Evolutionary conservation across 306 rosid species (phyloP).

Genomic region (Phaseolus lunatus): DNA sequence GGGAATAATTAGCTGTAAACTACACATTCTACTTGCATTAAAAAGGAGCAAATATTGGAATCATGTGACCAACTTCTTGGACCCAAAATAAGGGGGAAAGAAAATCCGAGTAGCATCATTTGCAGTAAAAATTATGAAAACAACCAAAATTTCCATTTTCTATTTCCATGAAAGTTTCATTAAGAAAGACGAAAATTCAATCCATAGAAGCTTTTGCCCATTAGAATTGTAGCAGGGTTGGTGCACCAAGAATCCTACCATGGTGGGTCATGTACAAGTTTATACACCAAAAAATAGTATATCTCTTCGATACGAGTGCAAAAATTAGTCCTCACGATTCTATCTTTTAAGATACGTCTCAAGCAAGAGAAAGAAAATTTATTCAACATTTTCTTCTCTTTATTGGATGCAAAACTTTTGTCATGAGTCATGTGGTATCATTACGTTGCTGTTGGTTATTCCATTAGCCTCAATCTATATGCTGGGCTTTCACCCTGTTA

Average conservation of each 20-base stretch:
- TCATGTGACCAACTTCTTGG: slow-evolving; percentile 3
- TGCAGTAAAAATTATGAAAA: slow-evolving; percentile 13
- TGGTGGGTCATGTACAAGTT: background rate
- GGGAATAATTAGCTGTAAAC: slow-evolving; percentile 3
- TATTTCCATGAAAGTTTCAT: background rate
- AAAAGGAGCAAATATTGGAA: background rate
- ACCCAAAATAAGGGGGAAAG: background rate
- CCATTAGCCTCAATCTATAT: slow-evolving; percentile 66
- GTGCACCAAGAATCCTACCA: background rate
- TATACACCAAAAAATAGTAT: background rate
- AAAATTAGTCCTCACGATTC: background rate
- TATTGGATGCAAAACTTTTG: slow-evolving; percentile 27
- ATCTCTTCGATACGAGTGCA: background rate
- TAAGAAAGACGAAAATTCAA: background rate
- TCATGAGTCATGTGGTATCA: slow-evolving; percentile 8
- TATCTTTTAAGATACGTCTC: background rate
- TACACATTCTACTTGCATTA: background rate
- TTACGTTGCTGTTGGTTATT: slow-evolving; percentile 61
- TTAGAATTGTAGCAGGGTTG: background rate
- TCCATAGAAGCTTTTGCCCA: slow-evolving; percentile 5
- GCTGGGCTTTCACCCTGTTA: slow-evolving; percentile 63
- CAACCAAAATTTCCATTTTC: background rate
- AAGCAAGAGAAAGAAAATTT: background rate
- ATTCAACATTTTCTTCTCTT: background rate
- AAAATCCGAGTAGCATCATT: slow-evolving; percentile 12